Evolutionary conservation across 1,284 basidiomycete species (phyloP), one percentile per base, ranked within the genome.

Genomic region (Athelia sp.): DNA sequence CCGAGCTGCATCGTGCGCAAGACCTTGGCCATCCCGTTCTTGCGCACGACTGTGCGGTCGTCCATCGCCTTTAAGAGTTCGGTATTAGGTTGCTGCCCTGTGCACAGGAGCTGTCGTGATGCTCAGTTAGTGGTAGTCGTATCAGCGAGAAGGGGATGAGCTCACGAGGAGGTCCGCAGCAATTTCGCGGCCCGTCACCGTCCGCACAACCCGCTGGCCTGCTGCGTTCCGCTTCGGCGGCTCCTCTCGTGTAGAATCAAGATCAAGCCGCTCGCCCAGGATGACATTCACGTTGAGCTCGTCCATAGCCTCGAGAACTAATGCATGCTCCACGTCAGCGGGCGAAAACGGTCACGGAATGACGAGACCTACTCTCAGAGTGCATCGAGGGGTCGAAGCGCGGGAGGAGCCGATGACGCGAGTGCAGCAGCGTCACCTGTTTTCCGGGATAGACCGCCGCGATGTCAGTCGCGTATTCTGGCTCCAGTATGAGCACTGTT

Each of bases 31-130:
- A 77, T 68, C n/a, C 70, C 70, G 36, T 68, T 78, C 9, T 62
- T 54, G 0, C 72, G 59, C 47, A 80, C 71, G 42, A 90, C 71
- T 1, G 75, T 73, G 2, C 67, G 58, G 0, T 79, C 72, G 47
- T 81, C 72, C 56, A 84, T 69, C 0, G 62, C 58, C 23, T 62
- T 65, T 22, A 92, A 66, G 35, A 90, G 61, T 1, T 64, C 69
- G 0, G 85, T 84, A 61, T 90, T 89, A 17, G 87, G 86, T 32
- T 68, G 73, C 65, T 90, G 87, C 6, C 88, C 88, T 0, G 87
- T 90, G 61, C 89, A 90, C 1, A 86, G 69, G 14, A 91, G 73
- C 83, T 88, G 48, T 9, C 24, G 40, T 46, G 31, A n/a, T 32
- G 45, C 48, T 42, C n/a, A 26, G 26, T 29, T 29, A n/a, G n/a